Percentiles rank a stretch among this genome's conserved stretches.
Evolutionary conservation across 2,329 filamentous ascomycete genomes (phyloP).

Genomic region (Cyphellophora attinorum): DNA sequence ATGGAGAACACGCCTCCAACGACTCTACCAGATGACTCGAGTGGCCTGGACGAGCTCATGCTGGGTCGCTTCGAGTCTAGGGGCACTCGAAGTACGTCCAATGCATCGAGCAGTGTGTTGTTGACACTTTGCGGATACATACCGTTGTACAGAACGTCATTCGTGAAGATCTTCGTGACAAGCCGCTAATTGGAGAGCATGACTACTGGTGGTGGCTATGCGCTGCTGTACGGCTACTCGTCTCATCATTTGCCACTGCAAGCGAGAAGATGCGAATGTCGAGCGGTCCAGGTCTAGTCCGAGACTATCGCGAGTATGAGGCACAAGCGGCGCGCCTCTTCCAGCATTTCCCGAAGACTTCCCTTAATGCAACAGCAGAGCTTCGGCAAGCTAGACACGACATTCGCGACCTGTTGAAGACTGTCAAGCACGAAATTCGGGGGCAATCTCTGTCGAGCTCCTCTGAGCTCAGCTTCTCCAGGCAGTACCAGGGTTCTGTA

Average conservation of each 20-base stretch:
- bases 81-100: slow-evolving; percentile 1
- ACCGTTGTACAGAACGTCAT: slow-evolving; percentile 39
- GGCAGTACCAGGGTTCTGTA: slow-evolving; percentile 25
- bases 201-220: slow-evolving; percentile 34
- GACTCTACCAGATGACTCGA: slow-evolving; percentile 7
- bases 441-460: slow-evolving; percentile 31
- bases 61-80: slow-evolving; percentile 4
- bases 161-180: slow-evolving; percentile 33
- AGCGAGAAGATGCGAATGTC: slow-evolving; percentile 28
- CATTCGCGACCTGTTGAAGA: slow-evolving; percentile 24
- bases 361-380: slow-evolving; percentile 18
- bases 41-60: slow-evolving; percentile 5
- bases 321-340: slow-evolving; percentile 32
- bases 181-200: slow-evolving; percentile 19
- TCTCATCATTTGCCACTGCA: slow-evolving; percentile 32
- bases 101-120: slow-evolving; percentile 16
- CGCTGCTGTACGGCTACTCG: slow-evolving; percentile 31
- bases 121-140: slow-evolving; percentile 38
- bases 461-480: slow-evolving; percentile 24
- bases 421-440: slow-evolving; percentile 32
- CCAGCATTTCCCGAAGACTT: slow-evolving; percentile 28
- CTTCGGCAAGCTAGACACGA: slow-evolving; percentile 27
- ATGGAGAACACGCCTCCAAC: slow-evolving; percentile 2
- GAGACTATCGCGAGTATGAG: slow-evolving; percentile 39
- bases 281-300: slow-evolving; percentile 29